Percentiles rank a stretch among this genome's conserved stretches.
Conservation (phyloP, 768 basidiomycete species). For the Podaxis rugospora region DNA sequence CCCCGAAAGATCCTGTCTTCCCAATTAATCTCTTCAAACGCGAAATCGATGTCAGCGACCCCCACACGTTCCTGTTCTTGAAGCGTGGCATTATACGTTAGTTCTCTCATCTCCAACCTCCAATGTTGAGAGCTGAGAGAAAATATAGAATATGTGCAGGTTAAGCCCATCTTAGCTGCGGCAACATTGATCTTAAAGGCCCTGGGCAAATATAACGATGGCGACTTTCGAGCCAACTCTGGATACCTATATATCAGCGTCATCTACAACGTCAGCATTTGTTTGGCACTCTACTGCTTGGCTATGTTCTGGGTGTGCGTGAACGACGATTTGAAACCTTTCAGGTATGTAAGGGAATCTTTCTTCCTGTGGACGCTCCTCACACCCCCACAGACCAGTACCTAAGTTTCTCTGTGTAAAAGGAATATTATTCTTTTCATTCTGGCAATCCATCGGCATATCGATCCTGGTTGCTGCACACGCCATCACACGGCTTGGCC, state of each 20-base stretch:
- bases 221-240: conserved; percentile 75
- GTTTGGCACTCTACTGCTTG: conserved; percentile 80
- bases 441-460: conserved; percentile 91
- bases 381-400: conserved; percentile 54
- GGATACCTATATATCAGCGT: conserved; percentile 92
- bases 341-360: conserved; percentile 49
- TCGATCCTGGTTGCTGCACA: conserved; percentile 85
- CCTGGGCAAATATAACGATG: conserved; percentile 84
- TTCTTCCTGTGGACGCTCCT: background rate
- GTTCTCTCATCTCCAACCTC: conserved; percentile 13
- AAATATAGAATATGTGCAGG: conserved; percentile 86
- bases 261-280: conserved; percentile 80
- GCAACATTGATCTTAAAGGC: conserved; percentile 86
- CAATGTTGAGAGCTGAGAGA: background rate
- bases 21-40: conserved; percentile 78
- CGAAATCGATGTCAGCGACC: conserved; percentile 93
- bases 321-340: conserved; percentile 83
- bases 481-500: conserved; percentile 73
- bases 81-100: conserved; percentile 94
- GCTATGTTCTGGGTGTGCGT: conserved; percentile 98
- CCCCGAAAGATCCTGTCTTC: conserved; percentile 82
- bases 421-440: conserved; percentile 96
- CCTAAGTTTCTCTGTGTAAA: conserved; percentile 99
- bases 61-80: conserved; percentile 88
- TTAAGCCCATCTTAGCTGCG: conserved; percentile 87